Evolutionary conservation across 2,329 filamentous ascomycete species (phyloP).

Genomic region (Xylaria sp.): DNA sequence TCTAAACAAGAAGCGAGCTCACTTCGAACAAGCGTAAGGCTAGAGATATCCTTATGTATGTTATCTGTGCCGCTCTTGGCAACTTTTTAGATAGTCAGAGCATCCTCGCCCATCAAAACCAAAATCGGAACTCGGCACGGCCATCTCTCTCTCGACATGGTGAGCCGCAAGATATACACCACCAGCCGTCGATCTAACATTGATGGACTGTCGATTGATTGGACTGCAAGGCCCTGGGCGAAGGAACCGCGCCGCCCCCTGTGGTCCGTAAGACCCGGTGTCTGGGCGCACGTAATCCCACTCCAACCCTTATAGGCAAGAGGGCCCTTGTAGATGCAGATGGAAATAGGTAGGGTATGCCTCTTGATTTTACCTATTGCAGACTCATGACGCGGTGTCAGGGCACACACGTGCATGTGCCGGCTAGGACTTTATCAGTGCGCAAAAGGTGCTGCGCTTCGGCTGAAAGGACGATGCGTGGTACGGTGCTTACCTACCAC

Average conservation of each 20-base stretch:
- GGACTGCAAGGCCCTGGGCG: too few species aligned
- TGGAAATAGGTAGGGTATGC: background rate
- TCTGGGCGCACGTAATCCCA: slow-evolving; percentile 9
- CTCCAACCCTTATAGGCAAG: background rate
- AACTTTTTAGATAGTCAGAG: background rate
- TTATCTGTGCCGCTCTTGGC: background rate
- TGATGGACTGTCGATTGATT: too few species aligned
- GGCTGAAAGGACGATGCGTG: background rate
- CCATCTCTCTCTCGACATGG: too few species aligned
- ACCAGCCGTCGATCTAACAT: too few species aligned
- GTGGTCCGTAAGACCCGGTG: slow-evolving; percentile 3
- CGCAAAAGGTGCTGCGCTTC: background rate
- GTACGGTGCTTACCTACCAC: background rate
- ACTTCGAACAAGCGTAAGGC: background rate
- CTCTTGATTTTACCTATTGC: background rate
- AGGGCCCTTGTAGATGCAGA: background rate
- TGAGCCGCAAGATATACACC: too few species aligned
- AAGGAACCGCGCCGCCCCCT: too few species aligned
- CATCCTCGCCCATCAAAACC: too few species aligned
- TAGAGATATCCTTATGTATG: background rate
- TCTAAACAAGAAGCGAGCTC: background rate
- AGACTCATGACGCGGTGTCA: too few species aligned
- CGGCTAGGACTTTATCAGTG: background rate
- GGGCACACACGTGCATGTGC: background rate
- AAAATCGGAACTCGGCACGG: slow-evolving; percentile 4